Conservation (phyloP, 176 grass and related monocot species). For the Rhipidocladum racemiflorum region DNA sequence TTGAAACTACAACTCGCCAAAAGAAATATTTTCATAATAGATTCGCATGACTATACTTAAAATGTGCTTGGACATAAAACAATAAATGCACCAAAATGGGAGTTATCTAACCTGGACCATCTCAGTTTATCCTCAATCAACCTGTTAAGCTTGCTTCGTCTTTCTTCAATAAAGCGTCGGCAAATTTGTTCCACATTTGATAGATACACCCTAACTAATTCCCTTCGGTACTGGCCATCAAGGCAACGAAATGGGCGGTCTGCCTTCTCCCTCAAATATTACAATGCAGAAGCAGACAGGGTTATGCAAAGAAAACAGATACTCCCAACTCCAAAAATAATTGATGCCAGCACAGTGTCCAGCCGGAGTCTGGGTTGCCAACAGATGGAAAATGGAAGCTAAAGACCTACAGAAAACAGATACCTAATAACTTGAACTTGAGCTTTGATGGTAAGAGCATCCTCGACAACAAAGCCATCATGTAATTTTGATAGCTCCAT, state of each 20-base stretch:
- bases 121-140: slow-evolving; percentile 82
- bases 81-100: not conserved
- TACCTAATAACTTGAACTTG: slow-evolving; percentile 99
- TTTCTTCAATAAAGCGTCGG: slow-evolving; percentile 86
- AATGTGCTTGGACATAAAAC: not conserved
- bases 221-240: slow-evolving; percentile 81
- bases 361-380: not conserved
- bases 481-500: slow-evolving; percentile 95
- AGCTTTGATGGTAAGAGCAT: slow-evolving; percentile 94
- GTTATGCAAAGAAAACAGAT: slow-evolving; percentile 51
- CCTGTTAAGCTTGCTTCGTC: slow-evolving; percentile 71
- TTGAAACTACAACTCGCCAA: slow-evolving; percentile 56
- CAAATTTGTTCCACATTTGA: slow-evolving; percentile 98
- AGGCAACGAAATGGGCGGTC: slow-evolving; percentile 90
- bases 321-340: slow-evolving; percentile 29
- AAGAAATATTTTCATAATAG: slow-evolving; percentile 4
- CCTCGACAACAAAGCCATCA: slow-evolving; percentile 86
- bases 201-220: slow-evolving; percentile 89
- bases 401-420: slow-evolving; percentile 25
- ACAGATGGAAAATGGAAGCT: slow-evolving; percentile 22
- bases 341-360: not conserved
- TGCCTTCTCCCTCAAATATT: slow-evolving; percentile 84
- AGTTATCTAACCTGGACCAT: slow-evolving; percentile 78
- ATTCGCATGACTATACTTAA: not conserved
- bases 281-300: slow-evolving; percentile 48